Evolutionary conservation across 2,329 filamentous ascomycete genomes (phyloP), one percentile per base, ranked within the genome.

Genomic region (Hypoxylon sp.): DNA sequence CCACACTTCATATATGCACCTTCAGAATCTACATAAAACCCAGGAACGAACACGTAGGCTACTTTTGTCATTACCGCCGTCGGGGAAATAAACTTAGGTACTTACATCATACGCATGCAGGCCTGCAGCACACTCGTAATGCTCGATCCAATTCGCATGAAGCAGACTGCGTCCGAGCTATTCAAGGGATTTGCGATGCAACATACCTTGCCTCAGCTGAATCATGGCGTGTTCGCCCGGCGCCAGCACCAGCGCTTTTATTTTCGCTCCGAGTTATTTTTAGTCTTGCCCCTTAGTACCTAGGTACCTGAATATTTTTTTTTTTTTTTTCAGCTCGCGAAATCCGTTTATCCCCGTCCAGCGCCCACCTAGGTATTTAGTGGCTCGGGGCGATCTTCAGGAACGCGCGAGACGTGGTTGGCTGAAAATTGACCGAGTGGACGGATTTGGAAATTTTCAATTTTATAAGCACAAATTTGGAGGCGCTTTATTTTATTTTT

Each of bases 391-490:
- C 11, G 13, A 66, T 69, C 67, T 66, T 58, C 67, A 69, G 67
- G 67, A 45, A 69, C 67, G 43, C 67, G 57, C 52, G 56, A 34
- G 38, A 46, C 32, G 43, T 69, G 63, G 63, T 69, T 69, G 67
- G 67, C 60, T 67, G n/a, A n/a, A 63, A 60, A 25, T 10, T 13
- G n/a, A 17, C 5, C 5, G 43, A 19, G 43, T 63, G 46, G 60
- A 67, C 67, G 38, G 59, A 69, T 69, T 62, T 57, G 67, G 67
- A 62, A 69, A 67, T 46, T 64, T 48, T 43, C 7, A 21, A n/a
- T 36, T 36, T 60, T 49, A 30, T 41, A 23, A 21, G 10, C 3
- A 34, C 2, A n/a, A 21, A 58, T 52, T 46, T 51, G 21, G 50
- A 17, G 32, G 23, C 38, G 61, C 14, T 36, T 23, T 43, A n/a